Conservation (phyloP, 2,329 filamentous ascomycete species). For the Penicillium sp. region DNA sequence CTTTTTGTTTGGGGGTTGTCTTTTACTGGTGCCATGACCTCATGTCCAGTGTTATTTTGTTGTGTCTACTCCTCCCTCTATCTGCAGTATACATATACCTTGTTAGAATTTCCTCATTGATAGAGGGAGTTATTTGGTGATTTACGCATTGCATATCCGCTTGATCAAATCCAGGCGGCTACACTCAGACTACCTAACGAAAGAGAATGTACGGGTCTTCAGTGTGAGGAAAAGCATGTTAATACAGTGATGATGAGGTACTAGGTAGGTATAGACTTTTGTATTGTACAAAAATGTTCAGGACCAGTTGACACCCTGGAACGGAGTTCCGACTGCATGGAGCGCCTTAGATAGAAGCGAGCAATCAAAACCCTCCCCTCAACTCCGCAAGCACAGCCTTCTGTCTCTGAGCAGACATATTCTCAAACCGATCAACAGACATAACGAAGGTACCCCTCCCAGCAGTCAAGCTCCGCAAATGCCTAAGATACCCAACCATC, state of each 20-base stretch:
- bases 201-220: not conserved
- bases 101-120: not conserved
- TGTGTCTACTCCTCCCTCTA: slow-evolving; percentile 3
- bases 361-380: slow-evolving; percentile 33
- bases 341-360: not conserved
- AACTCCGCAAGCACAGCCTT: slow-evolving; percentile 52
- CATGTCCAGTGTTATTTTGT: not conserved
- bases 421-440: slow-evolving; percentile 68
- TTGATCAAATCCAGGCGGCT: not conserved
- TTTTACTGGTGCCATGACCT: not conserved
- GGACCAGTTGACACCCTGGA: not conserved
- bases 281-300: slow-evolving; percentile 2
- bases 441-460: slow-evolving; percentile 77
- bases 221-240: slow-evolving; percentile 4
- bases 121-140: not conserved
- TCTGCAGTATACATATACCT: slow-evolving; percentile 3
- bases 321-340: not conserved
- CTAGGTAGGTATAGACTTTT: not conserved
- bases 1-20: not conserved
- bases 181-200: not conserved
- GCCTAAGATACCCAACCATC: slow-evolving; percentile 92
- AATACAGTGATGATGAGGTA: slow-evolving; percentile 1
- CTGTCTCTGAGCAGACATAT: slow-evolving; percentile 59
- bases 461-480: slow-evolving; percentile 80
- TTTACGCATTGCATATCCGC: not conserved